Evolutionary conservation across 768 basidiomycete genomes (phyloP).

Genomic region (Lenzites betulinus): DNA sequence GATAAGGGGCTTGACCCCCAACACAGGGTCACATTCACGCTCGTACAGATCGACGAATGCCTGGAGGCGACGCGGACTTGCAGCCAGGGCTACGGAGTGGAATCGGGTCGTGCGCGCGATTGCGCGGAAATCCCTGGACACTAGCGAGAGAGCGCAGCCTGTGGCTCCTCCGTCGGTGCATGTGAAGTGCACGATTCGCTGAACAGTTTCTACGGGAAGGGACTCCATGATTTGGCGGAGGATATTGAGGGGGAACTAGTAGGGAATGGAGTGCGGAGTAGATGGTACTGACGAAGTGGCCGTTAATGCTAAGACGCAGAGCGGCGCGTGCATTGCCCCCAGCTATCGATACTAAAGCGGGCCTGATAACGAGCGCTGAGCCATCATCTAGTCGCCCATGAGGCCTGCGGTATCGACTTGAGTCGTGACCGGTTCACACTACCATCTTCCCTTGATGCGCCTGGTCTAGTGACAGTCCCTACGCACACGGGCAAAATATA

Average conservation of each 20-base stretch:
- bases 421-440: too few relatives aligned
- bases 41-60: background rate
- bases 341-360: too few relatives aligned
- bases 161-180: background rate
- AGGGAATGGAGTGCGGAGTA: background rate
- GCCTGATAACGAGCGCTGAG: too few relatives aligned
- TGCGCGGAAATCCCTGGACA: background rate
- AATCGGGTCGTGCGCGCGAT: background rate
- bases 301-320: too few relatives aligned
- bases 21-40: background rate
- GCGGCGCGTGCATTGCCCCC: too few relatives aligned
- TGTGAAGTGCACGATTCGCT: background rate
- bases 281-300: background rate
- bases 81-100: background rate
- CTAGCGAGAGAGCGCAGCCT: background rate
- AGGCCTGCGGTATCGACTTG: too few relatives aligned
- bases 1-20: background rate
- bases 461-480: too few relatives aligned
- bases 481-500: too few relatives aligned
- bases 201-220: background rate
- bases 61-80: background rate
- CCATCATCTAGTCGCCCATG: too few relatives aligned
- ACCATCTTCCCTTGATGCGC: too few relatives aligned
- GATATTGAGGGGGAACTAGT: background rate
- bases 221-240: background rate